Percentiles rank a stretch among this genome's conserved stretches.
phyloP scores from a whole-genome alignment of 208 protist species.

The Vickermania spadyakhi region DNA sequence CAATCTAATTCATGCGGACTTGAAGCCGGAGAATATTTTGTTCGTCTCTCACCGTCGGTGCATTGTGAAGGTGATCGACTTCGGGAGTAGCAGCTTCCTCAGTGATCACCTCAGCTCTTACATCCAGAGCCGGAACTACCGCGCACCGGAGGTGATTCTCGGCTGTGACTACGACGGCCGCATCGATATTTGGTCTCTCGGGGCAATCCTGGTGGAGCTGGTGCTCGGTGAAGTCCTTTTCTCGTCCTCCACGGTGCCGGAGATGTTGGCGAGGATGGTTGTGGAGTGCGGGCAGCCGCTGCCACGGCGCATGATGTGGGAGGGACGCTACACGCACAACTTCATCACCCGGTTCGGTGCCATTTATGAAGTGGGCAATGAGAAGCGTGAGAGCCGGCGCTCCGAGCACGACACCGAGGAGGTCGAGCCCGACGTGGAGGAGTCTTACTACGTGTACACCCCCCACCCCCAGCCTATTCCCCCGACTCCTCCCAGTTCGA shows the following conservation, averaged over 20 bases:
- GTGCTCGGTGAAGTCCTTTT: constrained; percentile 93
- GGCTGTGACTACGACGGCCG: constrained; percentile 91
- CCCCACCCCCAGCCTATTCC: constrained; percentile 20
- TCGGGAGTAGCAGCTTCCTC: constrained; percentile 93
- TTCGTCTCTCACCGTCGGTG: constrained; percentile 91
- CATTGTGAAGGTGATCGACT: constrained; percentile 95
- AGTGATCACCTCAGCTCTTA: constrained; percentile 93
- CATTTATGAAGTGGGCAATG: constrained; percentile 75
- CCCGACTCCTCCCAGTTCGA: neutral
- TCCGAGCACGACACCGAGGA: constrained; percentile 18
- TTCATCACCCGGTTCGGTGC: constrained; percentile 87
- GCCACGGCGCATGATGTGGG: constrained; percentile 76
- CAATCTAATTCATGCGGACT: constrained; percentile 93
- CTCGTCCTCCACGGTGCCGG: constrained; percentile 88
- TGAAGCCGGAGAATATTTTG: constrained; percentile 97
- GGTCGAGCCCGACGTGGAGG: constrained; percentile 27
- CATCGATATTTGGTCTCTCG: constrained; percentile 95
- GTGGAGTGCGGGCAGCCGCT: constrained; percentile 84
- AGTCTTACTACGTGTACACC: constrained; percentile 75
- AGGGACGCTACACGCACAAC: constrained; percentile 77
- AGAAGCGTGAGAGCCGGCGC: constrained; percentile 18
- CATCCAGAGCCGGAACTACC: constrained; percentile 92
- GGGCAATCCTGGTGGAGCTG: constrained; percentile 92
- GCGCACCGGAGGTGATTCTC: constrained; percentile 90
- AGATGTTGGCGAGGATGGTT: constrained; percentile 91